A percentile compares a stretch with the other conserved stretches of the same genome.
These are phyloP conservation scores for Teunomyces aglyptinius DNA, from an alignment of 805 yeast species.

Conservation along the genomic window DNA sequence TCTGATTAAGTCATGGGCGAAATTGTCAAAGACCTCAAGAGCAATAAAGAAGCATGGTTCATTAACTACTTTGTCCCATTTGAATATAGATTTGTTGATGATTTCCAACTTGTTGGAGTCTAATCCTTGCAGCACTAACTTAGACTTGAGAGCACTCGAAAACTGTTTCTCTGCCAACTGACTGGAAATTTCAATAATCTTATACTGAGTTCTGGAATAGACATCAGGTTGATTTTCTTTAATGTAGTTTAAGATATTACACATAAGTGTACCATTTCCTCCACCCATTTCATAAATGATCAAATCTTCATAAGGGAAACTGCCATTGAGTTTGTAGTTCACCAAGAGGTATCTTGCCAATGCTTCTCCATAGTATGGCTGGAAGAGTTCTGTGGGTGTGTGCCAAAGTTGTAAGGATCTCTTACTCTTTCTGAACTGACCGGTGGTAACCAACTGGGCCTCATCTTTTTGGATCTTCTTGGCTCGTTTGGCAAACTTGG, in stretches of 20 bases:
- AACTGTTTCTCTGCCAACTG: constrained; percentile 60
- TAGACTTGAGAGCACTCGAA: constrained; percentile 31
- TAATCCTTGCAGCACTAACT: constrained; percentile 36
- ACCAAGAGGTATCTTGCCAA: constrained; percentile 76
- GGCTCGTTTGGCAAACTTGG: constrained; percentile 30
- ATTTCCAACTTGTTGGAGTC: constrained; percentile 60
- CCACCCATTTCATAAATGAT: constrained; percentile 86
- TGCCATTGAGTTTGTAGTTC: constrained; percentile 61
- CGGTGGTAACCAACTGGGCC: constrained; percentile 12
- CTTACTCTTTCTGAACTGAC: constrained; percentile 16
- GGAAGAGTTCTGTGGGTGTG: constrained; percentile 83
- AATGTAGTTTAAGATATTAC: constrained; percentile 65
- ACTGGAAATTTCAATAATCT: constrained; percentile 68
- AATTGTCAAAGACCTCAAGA: constrained; percentile 79
- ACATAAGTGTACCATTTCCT: constrained; percentile 86
- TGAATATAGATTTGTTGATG: constrained; percentile 71
- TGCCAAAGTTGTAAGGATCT: constrained; percentile 75
- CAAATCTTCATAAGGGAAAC: constrained; percentile 68
- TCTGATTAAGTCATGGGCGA: constrained; percentile 77
- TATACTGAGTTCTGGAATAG: constrained; percentile 64
- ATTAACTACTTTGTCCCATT: constrained; percentile 59
- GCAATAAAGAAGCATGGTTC: constrained; percentile 79
- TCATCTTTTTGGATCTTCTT: constrained; percentile 26
- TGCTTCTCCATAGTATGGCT: constrained; percentile 83
- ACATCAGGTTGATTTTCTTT: constrained; percentile 65